phyloP scores from a whole-genome alignment of 2,329 filamentous ascomycete genomes.

The Cercospora sojina region DNA sequence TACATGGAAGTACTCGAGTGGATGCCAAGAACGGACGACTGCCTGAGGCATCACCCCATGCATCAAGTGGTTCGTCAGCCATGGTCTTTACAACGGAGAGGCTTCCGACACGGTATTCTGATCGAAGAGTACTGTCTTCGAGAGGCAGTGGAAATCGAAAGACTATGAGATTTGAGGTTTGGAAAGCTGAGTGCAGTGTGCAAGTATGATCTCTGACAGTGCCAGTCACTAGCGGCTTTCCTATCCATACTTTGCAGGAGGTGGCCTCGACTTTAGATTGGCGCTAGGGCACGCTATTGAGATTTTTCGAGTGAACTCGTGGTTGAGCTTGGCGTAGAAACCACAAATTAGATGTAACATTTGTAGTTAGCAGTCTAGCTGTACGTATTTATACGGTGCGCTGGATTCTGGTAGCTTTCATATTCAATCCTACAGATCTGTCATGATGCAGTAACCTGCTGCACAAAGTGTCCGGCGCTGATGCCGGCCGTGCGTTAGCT shows the following conservation, averaged over 20 bases:
- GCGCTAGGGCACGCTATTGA: neutral
- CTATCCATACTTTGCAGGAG: neutral
- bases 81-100: neutral
- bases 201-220: neutral
- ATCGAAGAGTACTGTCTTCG: neutral
- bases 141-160: neutral
- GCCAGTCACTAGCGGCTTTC: neutral
- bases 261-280: neutral
- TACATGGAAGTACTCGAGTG: no score
- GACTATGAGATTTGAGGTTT: neutral
- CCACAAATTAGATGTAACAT: no score
- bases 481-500: no score
- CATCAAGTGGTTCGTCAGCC: neutral
- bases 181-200: neutral
- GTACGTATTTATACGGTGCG: no score
- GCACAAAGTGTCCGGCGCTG: no score
- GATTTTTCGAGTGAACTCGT: neutral
- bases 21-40: no score
- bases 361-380: no score
- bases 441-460: no score
- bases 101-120: neutral
- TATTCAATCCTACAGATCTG: no score
- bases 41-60: no score
- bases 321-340: neutral
- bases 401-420: no score